Base-by-base conservation (phyloP, 805 yeast genomes). In the Wickerhamiella sorbophila region DNA sequence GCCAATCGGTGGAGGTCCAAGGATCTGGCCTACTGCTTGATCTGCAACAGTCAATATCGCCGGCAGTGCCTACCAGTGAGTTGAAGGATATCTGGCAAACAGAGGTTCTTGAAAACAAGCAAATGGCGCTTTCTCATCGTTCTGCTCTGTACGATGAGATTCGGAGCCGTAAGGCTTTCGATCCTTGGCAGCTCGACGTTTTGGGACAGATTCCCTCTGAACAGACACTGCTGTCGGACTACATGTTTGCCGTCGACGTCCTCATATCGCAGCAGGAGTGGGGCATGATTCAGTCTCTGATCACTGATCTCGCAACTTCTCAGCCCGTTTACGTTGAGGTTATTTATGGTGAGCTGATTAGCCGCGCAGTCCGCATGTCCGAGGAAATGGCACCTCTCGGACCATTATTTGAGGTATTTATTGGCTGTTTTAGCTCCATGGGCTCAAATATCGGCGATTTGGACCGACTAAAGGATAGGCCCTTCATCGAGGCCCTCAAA, bases 191-290 rank as follows among this genome's bases (percentile, higher is more conserved):
- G 29, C 29, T 24, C 29, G 29, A 24, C 12, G 12, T 24, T 12
- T 12, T 24, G 10, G 29, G 29, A 12, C 29, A 24, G 10, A 24
- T 24, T 24, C 29, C 29, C 12, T 12, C 10, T 24, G 29, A 24
- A 24, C 29, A 24, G 29, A 24, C 48, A 22, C 19, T 31, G 4
- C 39, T 38, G n/a, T 38, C 44, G 6, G 56, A 52, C 38, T 46
- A 43, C 32, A 29, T 27, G 19, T 52, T 46, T 29, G 42, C 46
- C 2, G 35, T 38, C 8, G 48, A 45, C 21, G 44, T 44, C 5
- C 35, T 48, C 10, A 3, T 39, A 1, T 31, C 12, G 14, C 38
- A 20, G 6, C 27, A 32, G 12, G 39, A 38, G 16, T 43, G 43
- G 40, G 19, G 16, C 2, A 24, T 33, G 4, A 29, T 47, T 14